Evolutionary conservation across 345 rosid species (phyloP).

Genomic region (Eucalyptus microcorys): DNA sequence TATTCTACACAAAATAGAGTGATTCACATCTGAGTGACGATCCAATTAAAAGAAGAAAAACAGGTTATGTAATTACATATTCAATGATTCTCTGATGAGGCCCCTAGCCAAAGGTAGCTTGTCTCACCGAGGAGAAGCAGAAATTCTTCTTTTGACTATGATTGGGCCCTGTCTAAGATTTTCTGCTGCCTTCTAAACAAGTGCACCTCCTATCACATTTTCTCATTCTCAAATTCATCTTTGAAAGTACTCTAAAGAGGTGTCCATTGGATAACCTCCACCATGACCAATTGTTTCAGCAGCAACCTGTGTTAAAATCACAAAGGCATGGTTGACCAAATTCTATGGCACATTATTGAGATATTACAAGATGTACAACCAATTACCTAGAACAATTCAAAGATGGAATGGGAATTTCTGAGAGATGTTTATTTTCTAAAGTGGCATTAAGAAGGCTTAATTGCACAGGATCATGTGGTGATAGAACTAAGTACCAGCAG

Average conservation of each 20-base stretch:
- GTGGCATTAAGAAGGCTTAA: slow-evolving; percentile 75
- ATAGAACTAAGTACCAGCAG: slow-evolving; percentile 64
- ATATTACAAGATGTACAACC: not conserved
- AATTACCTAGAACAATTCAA: not conserved
- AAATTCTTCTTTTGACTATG: too few species aligned
- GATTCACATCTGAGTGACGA: not conserved
- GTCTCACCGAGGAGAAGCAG: too few species aligned
- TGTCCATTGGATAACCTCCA: slow-evolving; percentile 96
- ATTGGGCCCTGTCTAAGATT: slow-evolving; percentile 37
- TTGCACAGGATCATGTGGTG: slow-evolving; percentile 82
- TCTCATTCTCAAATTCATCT: slow-evolving; percentile 79
- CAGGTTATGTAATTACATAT: slow-evolving; percentile 30
- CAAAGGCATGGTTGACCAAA: not conserved
- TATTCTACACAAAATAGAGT: slow-evolving; percentile 40
- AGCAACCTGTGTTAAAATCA: slow-evolving; percentile 31
- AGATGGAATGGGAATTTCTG: slow-evolving; percentile 52
- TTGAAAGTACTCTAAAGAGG: slow-evolving; percentile 70
- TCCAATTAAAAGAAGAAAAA: not conserved
- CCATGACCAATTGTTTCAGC: slow-evolving; percentile 73
- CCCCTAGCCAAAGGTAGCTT: too few species aligned
- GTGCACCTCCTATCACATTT: slow-evolving; percentile 69
- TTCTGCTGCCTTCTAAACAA: slow-evolving; percentile 87
- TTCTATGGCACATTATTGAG: not conserved
- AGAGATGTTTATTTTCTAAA: slow-evolving; percentile 70
- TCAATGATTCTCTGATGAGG: slow-evolving; percentile 48